Base-by-base conservation (phyloP, 441 rosid genomes). In the Hura crepitans region DNA sequence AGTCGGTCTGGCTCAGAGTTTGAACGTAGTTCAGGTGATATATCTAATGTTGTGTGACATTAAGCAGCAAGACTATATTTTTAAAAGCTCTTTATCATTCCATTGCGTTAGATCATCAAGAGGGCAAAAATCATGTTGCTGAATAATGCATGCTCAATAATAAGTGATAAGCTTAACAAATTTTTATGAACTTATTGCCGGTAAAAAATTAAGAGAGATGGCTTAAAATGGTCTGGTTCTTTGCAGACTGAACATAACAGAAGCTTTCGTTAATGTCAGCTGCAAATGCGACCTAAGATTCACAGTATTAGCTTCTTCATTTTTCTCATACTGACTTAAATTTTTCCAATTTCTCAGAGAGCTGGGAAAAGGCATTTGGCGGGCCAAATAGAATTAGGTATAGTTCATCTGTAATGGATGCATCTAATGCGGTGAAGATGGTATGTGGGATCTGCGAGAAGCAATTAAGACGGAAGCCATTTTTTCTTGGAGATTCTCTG, bases 371-470 rank as follows among this genome's bases (percentile, higher is more conserved):
- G 23, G 69, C 72, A 10, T 81, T 79, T 39, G 56, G 69, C 71
- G 75, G 81, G 68, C 78, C 85, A 0, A 89, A 82, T 76, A 78
- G 90, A 70, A 80, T 81, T 33, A 77, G 77, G 68, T 75, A 80
- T 18, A 75, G 83, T 71, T 81, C 85, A 7, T 47, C 66, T 67
- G 70, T 71, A 56, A 55, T 37, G 37, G 83, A 81, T 71, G 42
- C 80, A 42, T 65, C 74, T 20, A 81, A 84, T 72, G 62, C 58
- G 8, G 70, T 67, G 76, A 85, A 80, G 76, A 72, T 80, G 69
- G 69, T 78, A 12, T 88, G 93, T 55, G 87, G 90, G 50, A 57
- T 85, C 74, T 88, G 93, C 74, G 82, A 77, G 74, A 86, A 80
- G 77, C 75, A 69, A 10, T 63, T 83, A 77, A 82, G 80, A 65